Evolutionary conservation across 2,329 filamentous ascomycete genomes (phyloP), one percentile per base, ranked within the genome.

Genomic region (Thermothelomyces thermophilus): DNA sequence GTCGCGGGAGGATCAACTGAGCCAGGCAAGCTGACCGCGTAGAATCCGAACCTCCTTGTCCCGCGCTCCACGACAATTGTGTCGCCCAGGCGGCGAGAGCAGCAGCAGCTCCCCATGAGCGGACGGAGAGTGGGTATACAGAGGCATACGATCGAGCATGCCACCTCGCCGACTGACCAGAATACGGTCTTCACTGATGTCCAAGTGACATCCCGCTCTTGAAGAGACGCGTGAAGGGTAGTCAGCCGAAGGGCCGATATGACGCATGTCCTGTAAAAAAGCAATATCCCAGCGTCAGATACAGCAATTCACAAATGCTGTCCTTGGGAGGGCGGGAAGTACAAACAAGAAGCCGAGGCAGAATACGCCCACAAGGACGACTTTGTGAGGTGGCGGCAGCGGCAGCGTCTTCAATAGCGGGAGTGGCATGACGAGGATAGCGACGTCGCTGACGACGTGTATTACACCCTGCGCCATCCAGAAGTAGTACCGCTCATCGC

Each of bases 341-440:
- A 41, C 39, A 4, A 64, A 50, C 48, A 30, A 66, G 45, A 69
- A 67, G 4, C 66, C 65, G 2, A 68, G 56, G 42, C 65, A 63
- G 42, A 69, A 69, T 19, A 70, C 63, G 6, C 59, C 63, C 1
- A 67, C 58, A 3, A 68, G 57, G 2, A 63, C 53, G 6, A 64
- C 46, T 26, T 60, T 61, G 41, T 69, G 66, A 2, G 57, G 56
- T 22, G 56, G 61, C 0, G 62, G 64, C 19, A 67, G 56, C 14
- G 65, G 60, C 30, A 66, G 50, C 19, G 58, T 59, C 7, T 50
- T 53, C 10, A 70, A 51, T 5, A 66, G 55, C 2, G 67, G 66
- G 10, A 69, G 52, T 1, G 67, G 67, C 22, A 69, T 47, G 3
- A 64, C 28, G 30, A 69, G 63, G 17, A 70, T 65, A 3, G 59